These are phyloP conservation scores for Kluyveromyces nonfermentans DNA, from an alignment of 805 yeast species.

Conservation along the genomic window DNA sequence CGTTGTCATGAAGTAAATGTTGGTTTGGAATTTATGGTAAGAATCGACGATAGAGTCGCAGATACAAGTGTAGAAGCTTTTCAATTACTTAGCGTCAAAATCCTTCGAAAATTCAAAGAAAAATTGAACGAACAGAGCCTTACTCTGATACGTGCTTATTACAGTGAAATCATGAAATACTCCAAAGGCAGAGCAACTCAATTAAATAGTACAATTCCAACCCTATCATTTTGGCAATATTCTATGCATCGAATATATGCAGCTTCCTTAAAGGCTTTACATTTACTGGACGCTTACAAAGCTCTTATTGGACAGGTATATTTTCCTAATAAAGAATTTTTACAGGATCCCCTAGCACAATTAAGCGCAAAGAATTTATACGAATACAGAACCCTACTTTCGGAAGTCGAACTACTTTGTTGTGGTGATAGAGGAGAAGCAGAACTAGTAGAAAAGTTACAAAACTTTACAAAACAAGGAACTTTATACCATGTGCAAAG, in stretches of 20 bases:
- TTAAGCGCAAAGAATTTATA: conserved; percentile 17
- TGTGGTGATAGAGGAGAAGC: conserved; percentile 2
- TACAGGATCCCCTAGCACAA: conserved; percentile 12
- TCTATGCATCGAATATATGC: conserved; percentile 41
- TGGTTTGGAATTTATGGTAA: conserved; percentile 25
- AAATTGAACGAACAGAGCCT: conserved; percentile 18
- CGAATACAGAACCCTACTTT: conserved; percentile 16
- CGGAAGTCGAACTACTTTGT: conserved; percentile 14
- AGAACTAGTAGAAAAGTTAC: conserved; percentile 7
- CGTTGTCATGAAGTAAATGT: conserved; percentile 25
- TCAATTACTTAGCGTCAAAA: conserved; percentile 23
- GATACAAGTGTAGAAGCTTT: conserved; percentile 21
- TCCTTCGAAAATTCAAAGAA: conserved; percentile 19
- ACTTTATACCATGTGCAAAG: conserved; percentile 13
- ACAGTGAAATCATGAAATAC: conserved; percentile 20
- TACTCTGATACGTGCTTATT: conserved; percentile 18
- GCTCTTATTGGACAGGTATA: conserved; percentile 21
- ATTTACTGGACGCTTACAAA: conserved; percentile 11
- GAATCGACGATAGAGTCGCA: conserved; percentile 21
- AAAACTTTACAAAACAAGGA: conserved; percentile 9
- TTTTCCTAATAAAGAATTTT: conserved; percentile 17
- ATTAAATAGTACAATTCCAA: conserved; percentile 17
- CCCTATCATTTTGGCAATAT: conserved; percentile 31
- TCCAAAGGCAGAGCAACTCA: conserved; percentile 9
- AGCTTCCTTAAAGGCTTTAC: conserved; percentile 14